Evolutionary conservation across 1,284 basidiomycete genomes (phyloP), one percentile per base, ranked within the genome.

Genomic region (Abortiporus biennis): DNA sequence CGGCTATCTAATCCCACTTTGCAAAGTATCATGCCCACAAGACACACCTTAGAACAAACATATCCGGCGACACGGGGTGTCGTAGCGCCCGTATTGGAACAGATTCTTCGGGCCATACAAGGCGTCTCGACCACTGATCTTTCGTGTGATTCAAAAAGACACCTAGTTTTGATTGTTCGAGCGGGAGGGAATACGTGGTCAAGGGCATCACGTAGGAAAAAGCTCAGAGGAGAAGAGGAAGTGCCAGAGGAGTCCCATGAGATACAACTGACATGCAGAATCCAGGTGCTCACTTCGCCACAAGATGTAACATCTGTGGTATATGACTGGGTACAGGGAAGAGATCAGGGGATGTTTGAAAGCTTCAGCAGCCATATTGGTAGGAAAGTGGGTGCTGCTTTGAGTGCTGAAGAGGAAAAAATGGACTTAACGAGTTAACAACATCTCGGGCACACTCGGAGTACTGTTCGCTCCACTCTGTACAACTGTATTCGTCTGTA

Each of bases 171-270:
- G 24, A 33, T 67, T 1, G 62, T 82, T 2, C 55, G 55, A n/a
- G 78, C 78, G 1, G 48, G 45, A 0, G 51, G 57, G 9, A 75
- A 89, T 51, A 83, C 82, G 0, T 92, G 89, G 89, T 85, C 87
- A 1, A 72, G 89, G 17, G 71, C 74, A 4, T 87, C 82, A 0
- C 66, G 82, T 13, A 63, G 77, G 48, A 72, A 69, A 53, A 68
- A 61, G 33, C 54, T 52, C 20, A 27, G 49, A 8, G n/a, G 9
- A 9, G 27, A 29, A 29, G 27, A 29, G n/a, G n/a, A n/a, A n/a
- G n/a, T n/a, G n/a, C n/a, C n/a, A n/a, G n/a, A n/a, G n/a, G n/a
- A 29, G 27, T 29, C 27, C n/a, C 27, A 29, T 29, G 27, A 9
- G 27, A 29, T n/a, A 29, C n/a, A 9, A n/a, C 27, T 8, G 27